Evolutionary conservation across 768 basidiomycete genomes (phyloP).

Genomic region (Suillus hirtellus): DNA sequence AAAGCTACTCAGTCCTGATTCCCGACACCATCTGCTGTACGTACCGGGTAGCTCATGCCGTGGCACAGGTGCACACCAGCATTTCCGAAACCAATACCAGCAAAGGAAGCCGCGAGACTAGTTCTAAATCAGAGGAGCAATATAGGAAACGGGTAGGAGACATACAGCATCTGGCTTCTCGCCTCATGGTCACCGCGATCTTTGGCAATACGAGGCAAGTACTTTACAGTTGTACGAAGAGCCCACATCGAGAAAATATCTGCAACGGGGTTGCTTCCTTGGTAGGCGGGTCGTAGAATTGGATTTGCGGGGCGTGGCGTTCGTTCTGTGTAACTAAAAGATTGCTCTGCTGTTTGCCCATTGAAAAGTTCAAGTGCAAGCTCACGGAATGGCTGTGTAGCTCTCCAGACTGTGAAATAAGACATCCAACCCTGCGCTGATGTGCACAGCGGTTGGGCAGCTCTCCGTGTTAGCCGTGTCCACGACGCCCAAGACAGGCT

Average conservation of each 20-base stretch:
- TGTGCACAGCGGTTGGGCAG: conserved; percentile 90
- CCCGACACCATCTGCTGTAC: conserved; percentile 24
- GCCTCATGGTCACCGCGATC: conserved; percentile 81
- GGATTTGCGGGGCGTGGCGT: conserved; percentile 89
- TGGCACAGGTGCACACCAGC: conserved; percentile 91
- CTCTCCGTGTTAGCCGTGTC: conserved; percentile 90
- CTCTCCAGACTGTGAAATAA: conserved; percentile 96
- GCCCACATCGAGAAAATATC: conserved; percentile 98
- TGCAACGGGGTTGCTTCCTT: conserved; percentile 91
- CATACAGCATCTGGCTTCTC: conserved; percentile 87
- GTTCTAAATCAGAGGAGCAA: conserved; percentile 1
- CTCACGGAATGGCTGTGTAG: conserved; percentile 90
- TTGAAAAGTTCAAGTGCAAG: conserved; percentile 12
- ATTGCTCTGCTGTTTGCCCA: conserved; percentile 12
- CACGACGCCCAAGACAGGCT: conserved; percentile 83
- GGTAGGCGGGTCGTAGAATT: conserved; percentile 87
- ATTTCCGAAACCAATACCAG: conserved; percentile 94
- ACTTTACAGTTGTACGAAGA: conserved; percentile 81
- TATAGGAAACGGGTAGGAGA: background rate
- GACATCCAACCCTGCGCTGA: conserved; percentile 93
- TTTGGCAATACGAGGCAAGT: conserved; percentile 84
- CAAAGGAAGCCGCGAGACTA: conserved; percentile 89
- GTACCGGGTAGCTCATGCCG: conserved; percentile 84
- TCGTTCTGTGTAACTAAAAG: conserved; percentile 80
- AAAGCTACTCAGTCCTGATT: conserved; percentile 6